Evolutionary conservation across 176 grass and related monocot species (phyloP).

Genomic region (Avena insularis): DNA sequence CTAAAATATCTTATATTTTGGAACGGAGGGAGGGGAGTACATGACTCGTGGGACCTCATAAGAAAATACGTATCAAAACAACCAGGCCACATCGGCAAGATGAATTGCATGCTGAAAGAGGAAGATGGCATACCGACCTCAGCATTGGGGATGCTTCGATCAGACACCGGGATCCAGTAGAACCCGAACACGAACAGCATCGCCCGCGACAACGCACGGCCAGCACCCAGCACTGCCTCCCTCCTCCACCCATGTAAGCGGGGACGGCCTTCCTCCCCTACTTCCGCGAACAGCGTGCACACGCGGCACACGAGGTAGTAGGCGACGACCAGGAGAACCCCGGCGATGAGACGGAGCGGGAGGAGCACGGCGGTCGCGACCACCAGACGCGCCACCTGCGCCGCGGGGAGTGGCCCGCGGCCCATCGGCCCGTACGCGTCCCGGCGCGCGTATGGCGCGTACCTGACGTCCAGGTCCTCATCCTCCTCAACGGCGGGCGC

Average conservation of each 20-base stretch:
- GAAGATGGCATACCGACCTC: slow-evolving; percentile 42
- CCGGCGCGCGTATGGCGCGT: slow-evolving; percentile 69
- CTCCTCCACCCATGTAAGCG: slow-evolving; percentile 68
- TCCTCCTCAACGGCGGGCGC: slow-evolving; percentile 6
- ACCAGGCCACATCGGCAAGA: not conserved
- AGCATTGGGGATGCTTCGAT: slow-evolving; percentile 31
- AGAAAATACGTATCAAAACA: not conserved
- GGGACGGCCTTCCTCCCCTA: slow-evolving; percentile 43
- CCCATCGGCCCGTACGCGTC: slow-evolving; percentile 90
- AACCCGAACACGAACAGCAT: slow-evolving; percentile 95
- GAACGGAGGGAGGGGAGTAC: not conserved
- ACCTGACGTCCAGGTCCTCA: slow-evolving; percentile 72
- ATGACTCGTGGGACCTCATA: not conserved
- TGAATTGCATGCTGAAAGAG: not conserved
- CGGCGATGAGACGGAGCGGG: slow-evolving; percentile 67
- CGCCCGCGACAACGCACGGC: slow-evolving; percentile 59
- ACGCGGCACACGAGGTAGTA: slow-evolving; percentile 82
- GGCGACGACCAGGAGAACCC: slow-evolving; percentile 54
- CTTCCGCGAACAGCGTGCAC: slow-evolving; percentile 64
- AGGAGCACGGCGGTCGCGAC: slow-evolving; percentile 57
- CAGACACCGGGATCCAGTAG: slow-evolving; percentile 74
- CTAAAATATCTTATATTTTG: too few relatives aligned
- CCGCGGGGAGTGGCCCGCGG: slow-evolving; percentile 39
- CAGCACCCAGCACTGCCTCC: slow-evolving; percentile 52
- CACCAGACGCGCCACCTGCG: slow-evolving; percentile 45